Conservation (phyloP, 2,329 filamentous ascomycete species). For the Microcyclosporella mali region DNA sequence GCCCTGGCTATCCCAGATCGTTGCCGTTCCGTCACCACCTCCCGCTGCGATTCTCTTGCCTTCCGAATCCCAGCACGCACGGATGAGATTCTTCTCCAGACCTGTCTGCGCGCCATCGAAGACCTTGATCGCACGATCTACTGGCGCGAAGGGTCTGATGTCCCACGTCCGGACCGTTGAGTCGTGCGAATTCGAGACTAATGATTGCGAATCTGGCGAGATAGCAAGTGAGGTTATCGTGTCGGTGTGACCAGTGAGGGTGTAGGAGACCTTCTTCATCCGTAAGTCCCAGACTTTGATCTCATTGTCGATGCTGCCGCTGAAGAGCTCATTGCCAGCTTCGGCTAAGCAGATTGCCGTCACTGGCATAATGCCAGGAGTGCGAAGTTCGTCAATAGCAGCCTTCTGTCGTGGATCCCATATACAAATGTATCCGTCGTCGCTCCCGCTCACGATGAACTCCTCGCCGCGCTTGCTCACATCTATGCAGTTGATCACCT, state of each 20-base stretch:
- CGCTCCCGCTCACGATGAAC: conserved; percentile 80
- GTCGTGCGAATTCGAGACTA: conserved; percentile 90
- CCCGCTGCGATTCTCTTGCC: conserved; percentile 85
- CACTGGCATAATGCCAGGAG: conserved; percentile 70
- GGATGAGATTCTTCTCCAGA: conserved; percentile 84
- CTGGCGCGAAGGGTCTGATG: conserved; percentile 85
- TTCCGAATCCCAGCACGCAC: conserved; percentile 80
- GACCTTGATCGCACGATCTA: conserved; percentile 74
- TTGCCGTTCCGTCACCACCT: conserved; percentile 81
- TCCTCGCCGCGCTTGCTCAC: conserved; percentile 87
- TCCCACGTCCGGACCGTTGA: conserved; percentile 94
- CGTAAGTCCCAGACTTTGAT: conserved; percentile 96
- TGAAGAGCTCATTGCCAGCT: conserved; percentile 91
- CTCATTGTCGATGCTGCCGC: conserved; percentile 92
- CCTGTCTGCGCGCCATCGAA: conserved; percentile 88
- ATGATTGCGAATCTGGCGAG: conserved; percentile 86
- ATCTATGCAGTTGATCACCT: conserved; percentile 89
- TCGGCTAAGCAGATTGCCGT: conserved; percentile 88
- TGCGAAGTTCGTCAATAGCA: conserved; percentile 80
- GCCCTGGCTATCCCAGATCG: conserved; percentile 84
- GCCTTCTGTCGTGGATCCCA: conserved; percentile 94
- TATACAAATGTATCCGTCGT: conserved; percentile 88
- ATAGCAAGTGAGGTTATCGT: conserved; percentile 84
- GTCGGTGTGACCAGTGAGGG: conserved; percentile 82
- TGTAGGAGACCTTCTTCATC: conserved; percentile 83